A percentile compares a stretch with the other conserved stretches of the same genome.
These are phyloP conservation scores for Hygrocybe coccinea DNA, from an alignment of 768 basidiomycete genomes.

Conservation along the genomic window DNA sequence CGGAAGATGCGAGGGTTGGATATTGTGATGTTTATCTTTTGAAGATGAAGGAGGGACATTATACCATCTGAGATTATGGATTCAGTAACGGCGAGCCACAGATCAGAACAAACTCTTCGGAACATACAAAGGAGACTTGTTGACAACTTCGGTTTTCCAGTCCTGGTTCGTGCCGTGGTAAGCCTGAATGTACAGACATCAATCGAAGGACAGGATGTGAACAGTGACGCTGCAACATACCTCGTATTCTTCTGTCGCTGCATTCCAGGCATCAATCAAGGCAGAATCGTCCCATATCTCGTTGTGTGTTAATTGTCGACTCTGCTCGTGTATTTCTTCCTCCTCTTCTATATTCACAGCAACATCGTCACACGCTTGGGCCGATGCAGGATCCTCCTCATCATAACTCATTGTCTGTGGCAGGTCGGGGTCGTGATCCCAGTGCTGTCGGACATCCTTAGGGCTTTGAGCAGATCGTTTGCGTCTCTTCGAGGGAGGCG, in stretches of 20 bases:
- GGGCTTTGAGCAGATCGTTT: conserved; percentile 37
- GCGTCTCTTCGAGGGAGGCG: conserved; percentile 52
- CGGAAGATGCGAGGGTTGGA: neutral
- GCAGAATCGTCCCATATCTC: conserved; percentile 88
- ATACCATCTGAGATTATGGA: conserved; percentile 57
- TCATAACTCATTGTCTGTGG: neutral
- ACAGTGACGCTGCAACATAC: conserved; percentile 27
- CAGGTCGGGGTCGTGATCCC: conserved; percentile 37
- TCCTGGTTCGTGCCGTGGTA: conserved; percentile 63
- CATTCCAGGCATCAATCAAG: conserved; percentile 78
- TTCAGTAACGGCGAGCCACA: neutral
- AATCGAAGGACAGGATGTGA: neutral
- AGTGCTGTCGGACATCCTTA: conserved; percentile 34
- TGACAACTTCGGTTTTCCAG: conserved; percentile 68
- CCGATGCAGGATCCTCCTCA: conserved; percentile 14
- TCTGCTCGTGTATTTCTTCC: conserved; percentile 40
- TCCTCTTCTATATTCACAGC: conserved; percentile 29
- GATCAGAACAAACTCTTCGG: neutral
- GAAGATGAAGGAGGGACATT: conserved; percentile 49
- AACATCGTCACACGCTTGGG: conserved; percentile 30
- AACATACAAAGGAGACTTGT: conserved; percentile 70
- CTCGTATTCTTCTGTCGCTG: conserved; percentile 78
- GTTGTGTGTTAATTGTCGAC: conserved; percentile 59
- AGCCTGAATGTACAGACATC: conserved; percentile 33
- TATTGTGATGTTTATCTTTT: conserved; percentile 18